These are phyloP conservation scores for Fusarium cicatricum DNA, from an alignment of 2,329 filamentous ascomycete species.

Conservation along the genomic window DNA sequence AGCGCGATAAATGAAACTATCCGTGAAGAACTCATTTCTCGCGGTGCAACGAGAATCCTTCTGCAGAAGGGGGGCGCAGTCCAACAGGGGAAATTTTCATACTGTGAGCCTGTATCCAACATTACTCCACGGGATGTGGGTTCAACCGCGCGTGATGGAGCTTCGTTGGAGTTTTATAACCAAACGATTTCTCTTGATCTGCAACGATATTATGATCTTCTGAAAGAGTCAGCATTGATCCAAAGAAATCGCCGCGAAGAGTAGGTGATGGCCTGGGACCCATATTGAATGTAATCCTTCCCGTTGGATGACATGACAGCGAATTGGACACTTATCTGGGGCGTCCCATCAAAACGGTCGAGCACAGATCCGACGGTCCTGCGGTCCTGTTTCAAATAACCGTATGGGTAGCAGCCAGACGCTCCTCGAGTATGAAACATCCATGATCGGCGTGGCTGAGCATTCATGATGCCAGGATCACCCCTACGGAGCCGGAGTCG, in stretches of 20 bases:
- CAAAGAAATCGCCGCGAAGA: conserved; percentile 4
- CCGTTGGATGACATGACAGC: conserved; percentile 25
- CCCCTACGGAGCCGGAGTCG: conserved; percentile 34
- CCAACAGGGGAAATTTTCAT: background rate
- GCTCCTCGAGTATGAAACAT: background rate
- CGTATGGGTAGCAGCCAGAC: background rate
- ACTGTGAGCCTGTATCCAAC: too few species aligned
- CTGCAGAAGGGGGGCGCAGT: conserved; percentile 12
- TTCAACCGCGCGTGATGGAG: too few species aligned
- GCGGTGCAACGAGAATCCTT: background rate
- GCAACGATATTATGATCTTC: conserved; percentile 27
- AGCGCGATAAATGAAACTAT: conserved; percentile 27
- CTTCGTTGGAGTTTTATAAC: too few species aligned
- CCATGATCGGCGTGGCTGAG: background rate
- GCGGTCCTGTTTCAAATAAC: conserved; percentile 9
- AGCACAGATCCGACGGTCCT: conserved; percentile 5
- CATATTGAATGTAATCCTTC: conserved; percentile 25
- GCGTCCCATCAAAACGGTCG: conserved; percentile 12
- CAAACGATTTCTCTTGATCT: conserved; percentile 2
- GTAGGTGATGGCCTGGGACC: conserved; percentile 16
- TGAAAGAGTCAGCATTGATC: background rate
- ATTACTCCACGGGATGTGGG: too few species aligned
- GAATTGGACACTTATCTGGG: conserved; percentile 20
- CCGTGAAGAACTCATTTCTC: conserved; percentile 14
- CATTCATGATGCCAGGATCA: background rate